Conservation (phyloP, 257 asterid species). For the Lantana camara region DNA sequence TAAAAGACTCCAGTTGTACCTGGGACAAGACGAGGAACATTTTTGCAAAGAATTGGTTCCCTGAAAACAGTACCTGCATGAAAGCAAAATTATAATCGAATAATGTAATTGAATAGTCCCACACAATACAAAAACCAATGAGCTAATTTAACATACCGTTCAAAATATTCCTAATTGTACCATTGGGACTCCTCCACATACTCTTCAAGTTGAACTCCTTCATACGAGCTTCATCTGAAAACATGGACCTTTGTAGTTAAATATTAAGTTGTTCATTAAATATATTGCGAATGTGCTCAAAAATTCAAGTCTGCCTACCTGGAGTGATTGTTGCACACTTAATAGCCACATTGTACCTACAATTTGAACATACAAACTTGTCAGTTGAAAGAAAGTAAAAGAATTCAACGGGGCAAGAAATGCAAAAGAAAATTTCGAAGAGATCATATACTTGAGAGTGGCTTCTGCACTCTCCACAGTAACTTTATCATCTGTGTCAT, state of each 20-base stretch:
- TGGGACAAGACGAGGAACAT: constrained; percentile 92
- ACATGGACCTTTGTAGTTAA: constrained; percentile 8
- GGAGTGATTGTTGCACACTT: constrained; percentile 99
- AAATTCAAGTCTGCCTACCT: constrained; percentile 47
- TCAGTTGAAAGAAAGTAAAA: constrained; percentile 4
- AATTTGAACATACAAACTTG: constrained; percentile 25
- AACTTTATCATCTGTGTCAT: constrained; percentile 95
- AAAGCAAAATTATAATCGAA: constrained; percentile 17
- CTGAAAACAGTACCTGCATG: constrained; percentile 90
- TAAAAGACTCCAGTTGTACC: constrained; percentile 40
- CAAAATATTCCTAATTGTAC: constrained; percentile 95
- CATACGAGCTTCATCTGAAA: constrained; percentile 87
- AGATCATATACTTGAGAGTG: constrained; percentile 79
- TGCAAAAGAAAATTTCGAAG: not conserved
- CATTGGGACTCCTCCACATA: constrained; percentile 99
- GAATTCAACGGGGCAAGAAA: constrained; percentile 1
- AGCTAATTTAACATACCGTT: constrained; percentile 57
- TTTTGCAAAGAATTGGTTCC: constrained; percentile 95
- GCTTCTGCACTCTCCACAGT: constrained; percentile 99
- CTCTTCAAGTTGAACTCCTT: constrained; percentile 77
- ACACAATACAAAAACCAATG: not conserved
- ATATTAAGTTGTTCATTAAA: constrained; percentile 3
- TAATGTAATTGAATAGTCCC: not conserved
- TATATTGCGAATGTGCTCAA: not conserved
- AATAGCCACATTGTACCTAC: constrained; percentile 96